Evolutionary conservation across 2,329 filamentous ascomycete species (phyloP), one percentile per base, ranked within the genome.

Genomic region (Monilinia fructicola): DNA sequence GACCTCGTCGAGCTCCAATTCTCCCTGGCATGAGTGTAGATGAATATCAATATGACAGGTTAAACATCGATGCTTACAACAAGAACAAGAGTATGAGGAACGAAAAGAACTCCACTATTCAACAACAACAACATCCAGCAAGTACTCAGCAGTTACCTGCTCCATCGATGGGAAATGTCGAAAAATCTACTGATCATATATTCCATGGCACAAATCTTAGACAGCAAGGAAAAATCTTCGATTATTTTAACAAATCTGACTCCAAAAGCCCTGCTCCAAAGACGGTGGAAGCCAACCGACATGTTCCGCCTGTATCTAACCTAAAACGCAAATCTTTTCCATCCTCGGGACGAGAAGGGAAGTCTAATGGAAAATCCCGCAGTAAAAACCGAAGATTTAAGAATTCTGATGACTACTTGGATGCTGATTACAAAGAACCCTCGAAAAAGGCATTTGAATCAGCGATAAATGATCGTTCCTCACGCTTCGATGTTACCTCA

Each of bases 21-120:
- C 64, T 65, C 12, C 64, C 64, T 7, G 64, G 54, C 44, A 65
- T 60, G 64, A 61, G 54, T 46, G 46, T 50, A 18, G 38, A 65
- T 16, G 54, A 35, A 53, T 65, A 65, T 23, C 54, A 55, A 46
- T 65, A 42, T 23, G 23, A 31, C 4, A 21, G n/a, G 12, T 38
- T 26, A 10, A 48, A 9, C 10, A 18, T 11, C 7, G 10, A 54
- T 61, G 12, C 31, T n/a, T 28, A 53, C 23, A 46, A 26, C 12
- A 4, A 59, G 12, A n/a, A 26, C 6, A 44, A 54, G 38, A 61
- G 28, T 14, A n/a, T 4, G 6, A 21, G 35, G 6, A 7, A 48
- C 16, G 26, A 14, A 1, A 26, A 2, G 31, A 28, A 21, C 5
- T 35, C 26, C n/a, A 31, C 3, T 40, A 18, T 31, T 21, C 44